Evolutionary conservation across 2,329 filamentous ascomycete species (phyloP).

Genomic region (Aspergillus bombycis): DNA sequence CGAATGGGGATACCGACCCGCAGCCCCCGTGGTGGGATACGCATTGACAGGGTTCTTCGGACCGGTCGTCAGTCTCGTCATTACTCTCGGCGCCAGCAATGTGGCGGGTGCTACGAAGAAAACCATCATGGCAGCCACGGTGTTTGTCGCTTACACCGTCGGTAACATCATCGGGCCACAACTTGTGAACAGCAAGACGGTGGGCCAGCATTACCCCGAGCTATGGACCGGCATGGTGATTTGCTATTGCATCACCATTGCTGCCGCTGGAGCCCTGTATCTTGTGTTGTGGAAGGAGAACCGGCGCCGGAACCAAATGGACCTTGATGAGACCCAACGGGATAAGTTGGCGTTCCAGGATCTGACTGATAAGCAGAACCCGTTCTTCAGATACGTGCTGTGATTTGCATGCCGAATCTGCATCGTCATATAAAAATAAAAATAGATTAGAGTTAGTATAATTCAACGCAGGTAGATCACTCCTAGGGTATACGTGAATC

Average conservation of each 20-base stretch:
- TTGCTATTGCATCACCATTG: slow-evolving; percentile 69
- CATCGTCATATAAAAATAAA: neutral
- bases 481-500: neutral
- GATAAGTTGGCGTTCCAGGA: slow-evolving; percentile 69
- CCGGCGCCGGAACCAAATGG: slow-evolving; percentile 50
- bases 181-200: slow-evolving; percentile 68
- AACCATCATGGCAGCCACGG: slow-evolving; percentile 72
- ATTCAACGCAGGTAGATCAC: neutral
- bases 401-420: slow-evolving; percentile 25
- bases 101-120: slow-evolving; percentile 79
- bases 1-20: slow-evolving; percentile 64
- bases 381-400: slow-evolving; percentile 65
- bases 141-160: slow-evolving; percentile 76
- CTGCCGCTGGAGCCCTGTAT: slow-evolving; percentile 60
- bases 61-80: slow-evolving; percentile 66
- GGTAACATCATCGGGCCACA: slow-evolving; percentile 77
- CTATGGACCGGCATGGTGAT: slow-evolving; percentile 72
- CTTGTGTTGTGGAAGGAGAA: slow-evolving; percentile 64
- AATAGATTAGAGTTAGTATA: neutral
- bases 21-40: slow-evolving; percentile 70
- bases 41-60: slow-evolving; percentile 74
- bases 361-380: slow-evolving; percentile 70
- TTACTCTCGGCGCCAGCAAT: slow-evolving; percentile 65
- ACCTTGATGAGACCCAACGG: slow-evolving; percentile 62
- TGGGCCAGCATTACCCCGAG: slow-evolving; percentile 68